Evolutionary conservation across 1,284 basidiomycete species (phyloP), one percentile per base, ranked within the genome.

Genomic region (Phylloporus gajari): DNA sequence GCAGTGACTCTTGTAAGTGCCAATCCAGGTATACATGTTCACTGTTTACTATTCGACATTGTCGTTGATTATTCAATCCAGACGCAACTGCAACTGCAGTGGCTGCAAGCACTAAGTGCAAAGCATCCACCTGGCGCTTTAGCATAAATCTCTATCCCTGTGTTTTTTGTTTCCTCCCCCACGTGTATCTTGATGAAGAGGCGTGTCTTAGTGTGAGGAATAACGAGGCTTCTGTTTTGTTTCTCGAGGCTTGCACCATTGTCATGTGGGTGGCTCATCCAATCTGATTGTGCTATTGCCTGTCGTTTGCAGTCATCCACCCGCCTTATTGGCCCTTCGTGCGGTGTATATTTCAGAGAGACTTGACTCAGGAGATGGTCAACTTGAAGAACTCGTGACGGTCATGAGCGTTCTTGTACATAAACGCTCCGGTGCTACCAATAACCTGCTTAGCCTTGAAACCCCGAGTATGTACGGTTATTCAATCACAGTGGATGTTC

Each of bases 1-100:
- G 58, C 66, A 17, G 48, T 27, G 19, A 60, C 0, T 3, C 30
- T 6, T 79, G 79, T 69, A 56, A 8, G 23, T 78, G 77, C 68
- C 9, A 25, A 21, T 58, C 77, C 2, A 51, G 19, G 76, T 78
- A 70, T 0, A 72, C 63, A 5, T 35, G 21, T 9, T 25, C 8
- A 17, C 51, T 3, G 17, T 35, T 40, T 27, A 5, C 9, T 17
- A 9, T 21, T 32, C 11, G 6, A 63, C 60, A 13, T 3, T 11
- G 38, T 63, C 27, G 38, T 21, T 56, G 60, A 62, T 46, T 46
- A 21, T 9, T 62, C 5, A 12, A 53, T 63, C 40, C 21, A 67
- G 69, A 19, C 69, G 70, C 64, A n/a, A 12, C n/a, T 71, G 67
- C 70, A 65, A 6, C 3, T 69, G 67, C 48, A 21, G 30, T 40